These are phyloP conservation scores for Fusarium sp. DNA, from an alignment of 2,329 filamentous ascomycete genomes.

Conservation along the genomic window DNA sequence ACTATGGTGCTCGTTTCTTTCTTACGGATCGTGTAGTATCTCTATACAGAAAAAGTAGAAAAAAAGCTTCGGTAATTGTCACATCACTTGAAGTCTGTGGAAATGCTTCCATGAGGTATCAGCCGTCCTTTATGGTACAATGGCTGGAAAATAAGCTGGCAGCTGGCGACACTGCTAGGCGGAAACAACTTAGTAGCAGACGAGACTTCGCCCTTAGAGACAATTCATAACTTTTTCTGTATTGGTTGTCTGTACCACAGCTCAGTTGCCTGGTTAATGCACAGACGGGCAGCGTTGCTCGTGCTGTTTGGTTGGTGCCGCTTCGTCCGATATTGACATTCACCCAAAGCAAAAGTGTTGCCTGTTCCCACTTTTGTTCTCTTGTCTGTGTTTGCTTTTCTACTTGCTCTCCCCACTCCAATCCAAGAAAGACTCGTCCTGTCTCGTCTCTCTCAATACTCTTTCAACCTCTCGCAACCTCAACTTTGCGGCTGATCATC, in stretches of 20 bases:
- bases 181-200: neutral
- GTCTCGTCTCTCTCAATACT: neutral
- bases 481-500: neutral
- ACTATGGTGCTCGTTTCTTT: neutral
- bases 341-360: slow-evolving; percentile 1
- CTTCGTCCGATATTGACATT: slow-evolving; percentile 11
- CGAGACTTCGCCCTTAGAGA: neutral
- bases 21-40: too few species aligned
- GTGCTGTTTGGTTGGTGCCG: slow-evolving; percentile 14
- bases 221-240: too few species aligned
- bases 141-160: neutral
- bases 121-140: neutral
- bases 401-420: neutral
- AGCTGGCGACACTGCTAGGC: slow-evolving; percentile 16
- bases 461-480: neutral
- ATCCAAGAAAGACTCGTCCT: neutral
- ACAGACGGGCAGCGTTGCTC: neutral
- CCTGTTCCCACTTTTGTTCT: neutral
- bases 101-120: neutral
- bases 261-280: neutral
- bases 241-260: neutral
- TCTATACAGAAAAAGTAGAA: too few species aligned
- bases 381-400: neutral
- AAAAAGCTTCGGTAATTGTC: fast-evolving
- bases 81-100: too few species aligned